Percentiles rank a stretch among this genome's conserved stretches.
Evolutionary conservation across 768 basidiomycete species (phyloP).

Genomic region (Leccinum sublutescens): DNA sequence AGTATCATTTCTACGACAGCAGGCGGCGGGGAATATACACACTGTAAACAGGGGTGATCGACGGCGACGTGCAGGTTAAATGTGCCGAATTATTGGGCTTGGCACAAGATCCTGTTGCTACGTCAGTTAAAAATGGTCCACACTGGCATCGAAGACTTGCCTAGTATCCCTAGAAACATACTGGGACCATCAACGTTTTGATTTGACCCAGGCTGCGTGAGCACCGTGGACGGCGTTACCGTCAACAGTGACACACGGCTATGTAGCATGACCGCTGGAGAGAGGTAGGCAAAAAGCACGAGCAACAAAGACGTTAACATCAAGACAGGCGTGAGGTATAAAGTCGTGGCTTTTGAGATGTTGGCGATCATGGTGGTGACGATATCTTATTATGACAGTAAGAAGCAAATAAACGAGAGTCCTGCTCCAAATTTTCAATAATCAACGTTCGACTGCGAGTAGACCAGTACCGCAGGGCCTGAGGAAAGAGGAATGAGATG

Average conservation of each 20-base stretch:
- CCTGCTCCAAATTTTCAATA: conserved; percentile 20
- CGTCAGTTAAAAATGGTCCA: conserved; percentile 1
- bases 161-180: conserved; percentile 63
- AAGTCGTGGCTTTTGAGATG: conserved; percentile 63
- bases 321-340: conserved; percentile 67
- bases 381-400: neutral
- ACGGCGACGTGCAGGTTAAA: conserved; percentile 55
- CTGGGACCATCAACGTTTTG: conserved; percentile 61
- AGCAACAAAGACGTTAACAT: conserved; percentile 66
- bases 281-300: conserved; percentile 63
- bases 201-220: conserved; percentile 36
- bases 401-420: conserved; percentile 12
- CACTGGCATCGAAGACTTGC: conserved; percentile 35
- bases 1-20: neutral
- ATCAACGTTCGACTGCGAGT: conserved; percentile 10
- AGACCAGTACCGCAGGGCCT: conserved; percentile 22
- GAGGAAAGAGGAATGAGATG: conserved; percentile 7
- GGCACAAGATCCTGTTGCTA: conserved; percentile 61
- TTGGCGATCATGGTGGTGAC: conserved; percentile 57
- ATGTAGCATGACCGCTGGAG: conserved; percentile 60
- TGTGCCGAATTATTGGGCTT: conserved; percentile 45
- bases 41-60: conserved; percentile 65
- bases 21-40: conserved; percentile 17
- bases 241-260: conserved; percentile 62
- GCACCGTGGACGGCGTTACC: conserved; percentile 53